These are phyloP conservation scores for Backusella mclennaniae DNA, from an alignment of 192 early-diverging fungal genomes.

Conservation along the genomic window DNA sequence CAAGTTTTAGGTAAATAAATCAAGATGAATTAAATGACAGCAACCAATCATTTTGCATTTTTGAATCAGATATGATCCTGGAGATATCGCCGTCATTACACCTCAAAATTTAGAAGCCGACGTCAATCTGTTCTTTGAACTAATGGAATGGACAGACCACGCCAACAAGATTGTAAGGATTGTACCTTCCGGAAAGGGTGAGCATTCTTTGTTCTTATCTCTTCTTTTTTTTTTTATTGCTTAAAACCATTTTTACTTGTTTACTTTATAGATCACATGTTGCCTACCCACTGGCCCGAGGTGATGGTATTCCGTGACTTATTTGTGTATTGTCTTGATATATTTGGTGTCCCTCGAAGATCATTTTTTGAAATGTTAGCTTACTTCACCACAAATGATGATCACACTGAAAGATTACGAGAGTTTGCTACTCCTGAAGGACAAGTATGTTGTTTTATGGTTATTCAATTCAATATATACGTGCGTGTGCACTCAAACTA, in stretches of 20 bases:
- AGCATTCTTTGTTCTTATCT: not conserved
- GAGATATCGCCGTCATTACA: constrained; percentile 76
- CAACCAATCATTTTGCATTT: not conserved
- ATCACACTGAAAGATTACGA: constrained; percentile 76
- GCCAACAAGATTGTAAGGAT: constrained; percentile 64
- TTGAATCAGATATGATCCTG: constrained; percentile 61
- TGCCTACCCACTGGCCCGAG: constrained; percentile 51
- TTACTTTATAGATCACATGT: constrained; percentile 35
- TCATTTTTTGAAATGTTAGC: constrained; percentile 90
- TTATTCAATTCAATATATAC: not conserved
- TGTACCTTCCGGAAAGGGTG: constrained; percentile 25
- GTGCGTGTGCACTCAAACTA: not conserved
- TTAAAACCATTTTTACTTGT: not conserved
- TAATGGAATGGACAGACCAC: constrained; percentile 65
- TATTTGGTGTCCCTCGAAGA: constrained; percentile 80
- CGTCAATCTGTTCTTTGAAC: constrained; percentile 65
- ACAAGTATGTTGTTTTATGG: constrained; percentile 42
- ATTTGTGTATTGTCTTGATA: constrained; percentile 76
- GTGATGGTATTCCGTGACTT: constrained; percentile 72
- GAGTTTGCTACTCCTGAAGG: constrained; percentile 81
- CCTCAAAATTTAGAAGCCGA: constrained; percentile 74
- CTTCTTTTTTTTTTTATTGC: not conserved
- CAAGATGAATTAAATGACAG: not conserved
- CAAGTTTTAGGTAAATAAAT: constrained; percentile 10
- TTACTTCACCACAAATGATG: constrained; percentile 67